Evolutionary conservation across 164 flowering plant genomes (phyloP), one percentile per base, ranked within the genome.

Genomic region (Brasenia schreberi): DNA sequence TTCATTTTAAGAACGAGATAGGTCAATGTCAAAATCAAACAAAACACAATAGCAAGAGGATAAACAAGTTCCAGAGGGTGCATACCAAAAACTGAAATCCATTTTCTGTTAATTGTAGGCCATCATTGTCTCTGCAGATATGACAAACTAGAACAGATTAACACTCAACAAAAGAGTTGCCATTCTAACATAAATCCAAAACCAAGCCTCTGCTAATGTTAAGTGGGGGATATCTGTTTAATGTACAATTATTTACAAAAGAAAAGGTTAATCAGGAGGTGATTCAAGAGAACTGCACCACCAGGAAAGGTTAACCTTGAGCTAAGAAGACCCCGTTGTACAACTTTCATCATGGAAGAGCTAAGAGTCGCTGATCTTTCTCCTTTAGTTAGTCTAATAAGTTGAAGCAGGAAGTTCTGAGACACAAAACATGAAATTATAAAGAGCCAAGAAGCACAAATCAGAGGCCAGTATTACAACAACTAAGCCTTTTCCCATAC

Each of bases 41-140:
- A 72, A 53, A 16, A 67, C 4, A 70, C 23, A 64, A 73, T 19
- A 5, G 18, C 65, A 64, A 18, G 2, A 19, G 63, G 65, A 49
- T 27, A 64, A 66, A 23, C 52, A 23, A 23, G 27, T 23, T 66
- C 42, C 53, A 18, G 19, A 53, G 43, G 27, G 69, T 66, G 71
- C 83, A 70, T 75, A 93, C 98, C 96, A 93, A 76, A 74, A 93
- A 90, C 80, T 87, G 98, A 81, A 93, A 93, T 52, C 97, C 98
- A 80, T 71, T 82, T 76, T 86, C 96, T 53, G 97, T 85, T 75
- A 93, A 77, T 65, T 76, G 82, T 69, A 90, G 92, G 75, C 83
- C 80, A 75, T 89, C 98, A 76, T 75, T 90, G 7, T 90, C 98
- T 77, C 95, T 90, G 84, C 43, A 69, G 44, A 71, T 65, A 12